Percentiles rank a stretch among this genome's conserved stretches.
phyloP scores from a whole-genome alignment of 2,329 filamentous ascomycete species.

The Coleophoma cylindrospora region DNA sequence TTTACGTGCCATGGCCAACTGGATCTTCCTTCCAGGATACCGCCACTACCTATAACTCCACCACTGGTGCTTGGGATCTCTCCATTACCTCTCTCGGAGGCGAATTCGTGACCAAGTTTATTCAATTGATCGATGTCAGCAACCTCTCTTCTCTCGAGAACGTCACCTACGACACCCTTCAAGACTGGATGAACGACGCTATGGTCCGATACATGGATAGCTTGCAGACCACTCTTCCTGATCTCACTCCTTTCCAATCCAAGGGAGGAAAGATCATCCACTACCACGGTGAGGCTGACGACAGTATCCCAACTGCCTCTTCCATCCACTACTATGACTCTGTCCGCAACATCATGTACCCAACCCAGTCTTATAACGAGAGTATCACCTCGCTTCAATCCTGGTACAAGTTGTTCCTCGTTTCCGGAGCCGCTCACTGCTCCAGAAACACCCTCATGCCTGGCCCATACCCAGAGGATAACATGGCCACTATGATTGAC shows the following conservation, averaged over 20 bases:
- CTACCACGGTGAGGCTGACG: conserved; percentile 52
- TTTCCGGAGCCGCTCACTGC: conserved; percentile 50
- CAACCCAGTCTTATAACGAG: conserved; percentile 29
- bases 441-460: conserved; percentile 38
- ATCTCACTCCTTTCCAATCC: conserved; percentile 43
- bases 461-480: conserved; percentile 32
- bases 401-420: conserved; percentile 50
- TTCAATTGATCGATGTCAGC: conserved; percentile 33
- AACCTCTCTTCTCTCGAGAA: conserved; percentile 37
- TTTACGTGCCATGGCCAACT: conserved; percentile 31
- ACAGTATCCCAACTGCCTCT: conserved; percentile 43
- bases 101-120: conserved; percentile 20
- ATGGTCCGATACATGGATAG: conserved; percentile 42
- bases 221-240: conserved; percentile 47
- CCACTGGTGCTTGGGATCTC: conserved; percentile 27
- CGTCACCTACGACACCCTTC: conserved; percentile 50
- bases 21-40: conserved; percentile 25
- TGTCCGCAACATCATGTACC: conserved; percentile 44
- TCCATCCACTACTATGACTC: conserved; percentile 50
- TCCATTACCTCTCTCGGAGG: conserved; percentile 28
- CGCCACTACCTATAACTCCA: conserved; percentile 25
- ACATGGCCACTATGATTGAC: conserved; percentile 66
- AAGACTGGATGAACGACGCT: conserved; percentile 45
- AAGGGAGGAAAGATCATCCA: conserved; percentile 50
- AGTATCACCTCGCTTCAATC: conserved; percentile 36